Evolutionary conservation across 257 asterid species (phyloP), one percentile per base, ranked within the genome.

Genomic region (Craterostigma plantagineum): DNA sequence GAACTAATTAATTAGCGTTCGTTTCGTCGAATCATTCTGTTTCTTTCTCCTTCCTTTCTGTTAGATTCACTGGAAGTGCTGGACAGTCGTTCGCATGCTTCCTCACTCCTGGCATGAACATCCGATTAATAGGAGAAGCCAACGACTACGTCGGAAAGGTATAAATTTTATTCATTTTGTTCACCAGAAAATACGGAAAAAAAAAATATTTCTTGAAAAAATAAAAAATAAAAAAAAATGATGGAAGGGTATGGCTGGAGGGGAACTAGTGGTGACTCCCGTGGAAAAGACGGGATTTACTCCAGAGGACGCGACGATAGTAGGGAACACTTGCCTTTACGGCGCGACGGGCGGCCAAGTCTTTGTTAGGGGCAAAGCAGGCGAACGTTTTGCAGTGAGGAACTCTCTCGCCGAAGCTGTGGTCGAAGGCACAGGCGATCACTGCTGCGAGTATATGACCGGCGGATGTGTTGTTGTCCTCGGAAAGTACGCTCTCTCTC

Each of bases 221-320:
- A 2, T 23, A 2, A 23, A 23, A 23, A 23, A 23, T 23, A n/a
- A n/a, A n/a, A n/a, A n/a, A n/a, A n/a, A n/a, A n/a, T n/a, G n/a
- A n/a, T n/a, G n/a, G 30, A 23, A 87, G 98, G 98, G 98, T 66
- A 82, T 90, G 92, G 95, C 98, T 9, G 98, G 98, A 51, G 98
- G 98, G 35, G 95, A 83, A 57, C 50, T 90, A 56, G 84, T 77
- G 18, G 91, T 83, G 36, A 75, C 77, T 49, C 98, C 98, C 0
- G 91, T 66, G 2, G 81, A 72, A 45, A 70, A 59, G 27, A 62
- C 76, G 7, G 98, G 98, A 58, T 83, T 90, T 47, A 45, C 45
- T 56, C 93, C 98, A 0, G 95, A 83, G 79, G 95, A 83, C 6
- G 92, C 93, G 49, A 76, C 94, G 35, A 83, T 90, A 59, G 91